Evolutionary conservation across 306 rosid species (phyloP).

Genomic region (Sphenostylis stenocarpa): DNA sequence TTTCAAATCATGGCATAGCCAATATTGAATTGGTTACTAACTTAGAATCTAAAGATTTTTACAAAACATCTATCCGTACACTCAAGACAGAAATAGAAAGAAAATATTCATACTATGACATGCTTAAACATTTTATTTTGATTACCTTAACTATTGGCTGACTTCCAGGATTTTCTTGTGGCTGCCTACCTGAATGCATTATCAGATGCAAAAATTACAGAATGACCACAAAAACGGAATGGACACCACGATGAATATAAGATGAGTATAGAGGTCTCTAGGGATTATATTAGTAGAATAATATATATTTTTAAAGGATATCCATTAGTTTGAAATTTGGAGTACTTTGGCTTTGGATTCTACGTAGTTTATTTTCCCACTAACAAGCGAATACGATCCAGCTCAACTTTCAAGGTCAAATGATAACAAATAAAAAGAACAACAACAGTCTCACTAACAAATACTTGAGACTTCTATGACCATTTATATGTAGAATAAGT

Average conservation of each 20-base stretch:
- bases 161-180: slow-evolving; percentile 45
- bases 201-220: slow-evolving; percentile 31
- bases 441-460: not conserved
- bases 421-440: not conserved
- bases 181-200: slow-evolving; percentile 58
- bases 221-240: slow-evolving; percentile 13
- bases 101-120: slow-evolving; percentile 23
- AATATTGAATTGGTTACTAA: slow-evolving; percentile 4
- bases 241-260: not conserved
- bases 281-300: not conserved
- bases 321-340: not conserved
- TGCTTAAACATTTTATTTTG: not conserved
- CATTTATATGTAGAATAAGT: not conserved
- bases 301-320: not conserved
- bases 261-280: not conserved
- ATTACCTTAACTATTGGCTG: slow-evolving; percentile 67
- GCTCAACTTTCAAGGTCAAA: slow-evolving; percentile 7
- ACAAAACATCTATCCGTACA: slow-evolving; percentile 1
- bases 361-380: slow-evolving; percentile 7
- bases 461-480: slow-evolving; percentile 16
- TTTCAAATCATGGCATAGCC: not conserved
- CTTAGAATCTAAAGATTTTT: slow-evolving; percentile 11
- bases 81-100: not conserved
- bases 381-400: slow-evolving; percentile 16
- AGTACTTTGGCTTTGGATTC: not conserved